Evolutionary conservation across 805 yeast genomes (phyloP), one percentile per base, ranked within the genome.

Genomic region (Candida oleophila): DNA sequence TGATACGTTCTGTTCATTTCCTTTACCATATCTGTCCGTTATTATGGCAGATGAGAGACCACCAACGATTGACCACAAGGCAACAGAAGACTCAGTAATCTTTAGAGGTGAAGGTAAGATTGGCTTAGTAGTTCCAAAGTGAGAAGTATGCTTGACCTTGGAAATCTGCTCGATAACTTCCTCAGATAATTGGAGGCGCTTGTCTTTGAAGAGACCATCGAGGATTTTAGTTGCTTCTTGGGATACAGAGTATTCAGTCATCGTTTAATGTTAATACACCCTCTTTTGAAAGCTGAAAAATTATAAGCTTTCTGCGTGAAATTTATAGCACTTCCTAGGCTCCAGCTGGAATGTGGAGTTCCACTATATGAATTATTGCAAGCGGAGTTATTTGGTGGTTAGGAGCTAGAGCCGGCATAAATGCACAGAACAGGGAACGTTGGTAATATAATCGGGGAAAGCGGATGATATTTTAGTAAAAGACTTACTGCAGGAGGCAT

Each of bases 31-130:
- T 8, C 61, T 22, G 8, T 40, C 41, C 14, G 43, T 42, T 3
- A 55, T 48, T 22, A 57, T 39, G 14, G 55, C 54, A 22, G 46
- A 42, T 9, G 57, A 52, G 20, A 51, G 42, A 11, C 50, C 37
- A n/a, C 53, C 60, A 22, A 54, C 54, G 38, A 55, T 32, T 12
- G 50, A 61, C 52, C 55, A 54, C 22, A 57, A 44, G 5, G 60
- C 61, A 11, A 56, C 38, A 22, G 52, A 50, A 18, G 54, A 42
- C 49, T 57, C 61, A 39, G 52, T 43, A 20, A 54, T 44, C 33
- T 57, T 57, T 30, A 57, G 49, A 12, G 59, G 51, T 30, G 55
- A 47, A 5, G 61, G 61, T 16, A 57, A 28, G 22, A 54, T 45
- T 15, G 54, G 52, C n/a, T 46, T 50, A 37, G 33, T 35, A 28